Evolutionary conservation across 73 alveolate species (phyloP), one percentile per base, ranked within the genome.

Genomic region (Breviolum minutum): DNA sequence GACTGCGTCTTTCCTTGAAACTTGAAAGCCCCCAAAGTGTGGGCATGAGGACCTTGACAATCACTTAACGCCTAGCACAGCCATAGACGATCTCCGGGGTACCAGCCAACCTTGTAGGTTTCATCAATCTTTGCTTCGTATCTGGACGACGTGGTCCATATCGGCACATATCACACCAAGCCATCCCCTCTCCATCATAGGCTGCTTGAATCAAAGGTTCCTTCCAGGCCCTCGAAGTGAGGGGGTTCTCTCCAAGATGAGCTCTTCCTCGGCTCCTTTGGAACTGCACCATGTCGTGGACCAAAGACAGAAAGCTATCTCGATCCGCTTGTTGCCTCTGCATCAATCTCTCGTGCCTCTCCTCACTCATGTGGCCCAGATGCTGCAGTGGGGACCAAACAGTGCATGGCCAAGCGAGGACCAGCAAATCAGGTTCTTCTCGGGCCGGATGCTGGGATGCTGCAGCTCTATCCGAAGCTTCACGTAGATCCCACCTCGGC

Each of bases 341-440:
- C 1, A 12, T 5, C 62, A 85, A 63, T 2, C 27, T 61, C 29
- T 61, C 77, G 8, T 0, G 16, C 61, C 77, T 17, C 40, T 62
- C 94, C 40, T 2, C 76, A 5, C 79, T 32, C 94, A 62, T 85
- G 26, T 6, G 29, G 3, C 79, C 94, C 79, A 62, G 16, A 29
- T 14, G 63, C 61, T 85, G 94, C 17, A 68, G 86, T 5, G 66
- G 73, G 13, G 86, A 29, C 95, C 95, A 87, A 16, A 63, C 80
- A 4, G 95, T 87, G 84, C 95, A 87, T 0, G 96, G 96, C 96
- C 96, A 89, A 16, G 87, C 87, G 5, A 89, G 5, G 13, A 70
- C 76, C 63, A 89, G 11, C 64, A 89, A 17, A 60, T 91, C 97
- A 0, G 97, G 97, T 24, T 91, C 68, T n/a, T 48, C 85, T 19